Percentiles rank a stretch among this genome's conserved stretches.
Evolutionary conservation across 2,329 filamentous ascomycete genomes (phyloP).

Genomic region (Monilinia laxa): DNA sequence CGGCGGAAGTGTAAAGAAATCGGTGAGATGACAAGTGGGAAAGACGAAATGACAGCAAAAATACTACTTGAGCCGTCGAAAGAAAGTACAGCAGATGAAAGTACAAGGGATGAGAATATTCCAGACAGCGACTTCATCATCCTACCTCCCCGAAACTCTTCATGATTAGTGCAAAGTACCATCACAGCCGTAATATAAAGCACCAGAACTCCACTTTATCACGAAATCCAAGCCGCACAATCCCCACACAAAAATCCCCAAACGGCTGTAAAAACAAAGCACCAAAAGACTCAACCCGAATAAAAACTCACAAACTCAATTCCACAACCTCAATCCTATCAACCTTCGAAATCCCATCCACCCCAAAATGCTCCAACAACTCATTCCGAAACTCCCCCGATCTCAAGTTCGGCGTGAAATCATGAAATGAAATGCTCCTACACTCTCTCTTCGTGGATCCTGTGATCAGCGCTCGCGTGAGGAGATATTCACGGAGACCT

Average conservation of each 20-base stretch:
- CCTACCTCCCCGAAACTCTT: too few relatives aligned
- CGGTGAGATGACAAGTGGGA: not conserved
- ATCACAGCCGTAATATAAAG: not conserved
- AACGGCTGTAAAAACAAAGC: not conserved
- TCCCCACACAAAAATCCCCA: not conserved
- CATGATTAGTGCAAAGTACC: not conserved
- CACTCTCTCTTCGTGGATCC: constrained; percentile 30
- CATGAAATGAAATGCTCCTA: constrained; percentile 35
- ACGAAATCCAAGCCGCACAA: too few relatives aligned
- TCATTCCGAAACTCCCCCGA: constrained; percentile 26
- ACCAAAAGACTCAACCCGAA: not conserved
- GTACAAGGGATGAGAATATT: not conserved
- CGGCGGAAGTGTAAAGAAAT: not conserved
- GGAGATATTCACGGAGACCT: constrained; percentile 36
- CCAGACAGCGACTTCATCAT: not conserved
- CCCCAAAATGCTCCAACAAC: constrained; percentile 31
- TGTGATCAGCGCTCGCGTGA: constrained; percentile 28
- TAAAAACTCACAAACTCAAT: constrained; percentile 35
- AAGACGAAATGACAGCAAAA: not conserved
- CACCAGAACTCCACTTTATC: too few relatives aligned
- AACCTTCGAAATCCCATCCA: constrained; percentile 5
- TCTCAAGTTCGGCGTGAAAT: constrained; percentile 34
- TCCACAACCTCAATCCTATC: constrained; percentile 33
- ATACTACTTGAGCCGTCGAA: not conserved
- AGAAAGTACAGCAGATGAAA: rapidly evolving